Percentiles rank a stretch among this genome's conserved stretches.
These are phyloP conservation scores for Malassezia restricta DNA, from an alignment of 1,284 basidiomycete genomes.

Conservation along the genomic window DNA sequence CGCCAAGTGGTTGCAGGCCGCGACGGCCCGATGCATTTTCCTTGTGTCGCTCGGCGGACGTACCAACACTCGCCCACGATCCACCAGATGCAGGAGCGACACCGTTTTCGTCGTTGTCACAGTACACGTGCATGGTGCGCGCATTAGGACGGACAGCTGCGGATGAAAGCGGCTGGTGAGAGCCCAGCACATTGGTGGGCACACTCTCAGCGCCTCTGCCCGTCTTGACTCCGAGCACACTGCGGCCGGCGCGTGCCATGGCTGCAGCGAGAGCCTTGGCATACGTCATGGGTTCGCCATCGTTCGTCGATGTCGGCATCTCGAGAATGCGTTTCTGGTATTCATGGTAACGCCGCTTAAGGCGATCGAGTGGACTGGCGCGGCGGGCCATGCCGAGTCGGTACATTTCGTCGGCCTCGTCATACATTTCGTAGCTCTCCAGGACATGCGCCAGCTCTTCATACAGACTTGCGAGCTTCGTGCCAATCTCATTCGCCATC, in stretches of 20 bases:
- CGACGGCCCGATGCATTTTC: slow-evolving; percentile 19
- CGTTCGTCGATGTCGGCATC: slow-evolving; percentile 9
- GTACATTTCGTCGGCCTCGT: slow-evolving; percentile 62
- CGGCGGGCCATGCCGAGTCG: slow-evolving; percentile 68
- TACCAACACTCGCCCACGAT: slow-evolving; percentile 29
- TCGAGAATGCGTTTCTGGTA: slow-evolving; percentile 57
- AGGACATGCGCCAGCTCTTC: slow-evolving; percentile 69
- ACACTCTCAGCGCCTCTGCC: slow-evolving; percentile 5
- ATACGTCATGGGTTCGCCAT: slow-evolving; percentile 14
- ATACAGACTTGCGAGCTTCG: slow-evolving; percentile 63
- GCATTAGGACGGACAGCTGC: slow-evolving; percentile 1
- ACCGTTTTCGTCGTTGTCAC: slow-evolving; percentile 10
- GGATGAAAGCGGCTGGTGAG: slow-evolving; percentile 7
- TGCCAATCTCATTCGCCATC: slow-evolving; percentile 66
- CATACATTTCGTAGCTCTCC: slow-evolving; percentile 58
- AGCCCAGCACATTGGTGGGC: slow-evolving; percentile 13
- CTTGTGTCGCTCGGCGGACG: slow-evolving; percentile 23
- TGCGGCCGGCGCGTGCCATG: slow-evolving; percentile 31
- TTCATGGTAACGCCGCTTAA: slow-evolving; percentile 70
- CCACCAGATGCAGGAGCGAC: not conserved
- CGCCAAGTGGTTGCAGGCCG: slow-evolving; percentile 1
- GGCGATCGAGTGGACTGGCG: slow-evolving; percentile 67
- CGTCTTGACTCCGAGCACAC: slow-evolving; percentile 35
- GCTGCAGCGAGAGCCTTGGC: slow-evolving; percentile 28
- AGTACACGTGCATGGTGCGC: slow-evolving; percentile 14